Conservation (phyloP, 495 filamentous ascomycete species). For the Staphylotrichum tortipilum region DNA sequence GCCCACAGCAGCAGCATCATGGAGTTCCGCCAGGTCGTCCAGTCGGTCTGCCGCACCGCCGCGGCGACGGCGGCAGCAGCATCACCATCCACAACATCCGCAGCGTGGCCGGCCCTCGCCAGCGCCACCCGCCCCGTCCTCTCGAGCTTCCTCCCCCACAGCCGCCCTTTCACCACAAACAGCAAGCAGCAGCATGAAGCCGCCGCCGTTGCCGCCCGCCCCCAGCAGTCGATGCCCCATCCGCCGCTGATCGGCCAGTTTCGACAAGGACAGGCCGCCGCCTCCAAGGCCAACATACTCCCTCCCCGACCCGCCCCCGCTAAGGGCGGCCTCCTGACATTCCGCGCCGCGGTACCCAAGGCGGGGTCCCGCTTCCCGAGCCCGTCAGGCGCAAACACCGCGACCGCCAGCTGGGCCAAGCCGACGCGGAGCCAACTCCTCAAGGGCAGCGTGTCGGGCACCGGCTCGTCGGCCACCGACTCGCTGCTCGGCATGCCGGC, state of each 20-base stretch:
- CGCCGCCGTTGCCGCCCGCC: slow-evolving; percentile 2
- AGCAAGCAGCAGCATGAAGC: background rate
- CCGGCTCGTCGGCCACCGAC: too few species aligned
- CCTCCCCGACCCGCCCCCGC: too few species aligned
- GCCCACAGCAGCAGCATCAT: slow-evolving; percentile 21
- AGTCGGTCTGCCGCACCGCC: slow-evolving; percentile 21
- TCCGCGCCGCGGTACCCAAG: too few species aligned
- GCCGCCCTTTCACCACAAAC: slow-evolving; percentile 9
- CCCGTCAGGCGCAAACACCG: too few species aligned
- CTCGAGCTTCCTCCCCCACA: slow-evolving; percentile 3
- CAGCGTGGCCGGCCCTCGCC: slow-evolving; percentile 10
- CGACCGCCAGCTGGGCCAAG: background rate
- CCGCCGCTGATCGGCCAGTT: background rate
- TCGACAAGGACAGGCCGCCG: too few species aligned
- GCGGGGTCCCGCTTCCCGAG: too few species aligned
- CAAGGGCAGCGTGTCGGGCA: too few species aligned
- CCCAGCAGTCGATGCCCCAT: background rate
- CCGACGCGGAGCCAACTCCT: background rate
- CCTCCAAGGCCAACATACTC: too few species aligned
- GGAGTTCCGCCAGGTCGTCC: slow-evolving; percentile 20
- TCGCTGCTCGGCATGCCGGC: too few species aligned
- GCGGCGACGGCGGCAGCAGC: too few species aligned
- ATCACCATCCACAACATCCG: too few species aligned
- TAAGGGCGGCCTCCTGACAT: too few species aligned
- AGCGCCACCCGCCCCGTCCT: slow-evolving; percentile 5